Conservation (phyloP, 1,139 yeast genomes). For the Kurtzmaniella quercitrusa region DNA sequence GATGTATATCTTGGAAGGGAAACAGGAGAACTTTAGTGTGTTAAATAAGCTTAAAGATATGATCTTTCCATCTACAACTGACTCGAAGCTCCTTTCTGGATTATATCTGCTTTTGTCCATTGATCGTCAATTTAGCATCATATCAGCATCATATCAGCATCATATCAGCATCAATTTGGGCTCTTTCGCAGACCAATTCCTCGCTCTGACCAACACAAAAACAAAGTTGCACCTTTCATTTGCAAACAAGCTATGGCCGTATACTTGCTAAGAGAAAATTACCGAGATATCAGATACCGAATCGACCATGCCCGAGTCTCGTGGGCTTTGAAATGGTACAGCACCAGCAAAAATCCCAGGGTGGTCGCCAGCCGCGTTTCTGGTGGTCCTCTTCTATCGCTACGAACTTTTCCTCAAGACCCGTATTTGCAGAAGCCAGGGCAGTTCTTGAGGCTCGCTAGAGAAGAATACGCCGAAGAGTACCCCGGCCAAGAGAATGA, state of each 20-base stretch:
- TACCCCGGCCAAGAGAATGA: background rate
- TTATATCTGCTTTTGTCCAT: too few species aligned
- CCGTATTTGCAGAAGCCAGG: constrained; percentile 19
- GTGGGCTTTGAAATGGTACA: constrained; percentile 40
- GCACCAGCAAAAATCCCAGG: constrained; percentile 30
- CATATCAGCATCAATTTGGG: too few species aligned
- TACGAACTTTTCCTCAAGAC: constrained; percentile 29
- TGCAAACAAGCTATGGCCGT: background rate
- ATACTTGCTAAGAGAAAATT: constrained; percentile 4
- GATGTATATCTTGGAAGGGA: too few species aligned
- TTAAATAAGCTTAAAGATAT: too few species aligned
- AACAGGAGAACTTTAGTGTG: too few species aligned
- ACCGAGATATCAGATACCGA: constrained; percentile 21
- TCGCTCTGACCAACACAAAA: too few species aligned
- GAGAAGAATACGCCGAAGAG: background rate
- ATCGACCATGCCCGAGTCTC: constrained; percentile 31
- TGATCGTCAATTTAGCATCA: too few species aligned
- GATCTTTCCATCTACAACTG: too few species aligned
- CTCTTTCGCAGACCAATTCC: too few species aligned
- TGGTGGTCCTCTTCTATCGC: constrained; percentile 34
- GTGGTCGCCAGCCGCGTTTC: constrained; percentile 37
- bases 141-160: too few species aligned
- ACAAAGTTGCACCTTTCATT: background rate
- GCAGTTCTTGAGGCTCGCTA: constrained; percentile 13
- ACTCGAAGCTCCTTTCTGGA: too few species aligned